A percentile compares a stretch with the other conserved stretches of the same genome.
Conservation (phyloP, 2,329 filamentous ascomycete species). For the Claviceps humidiphila region DNA sequence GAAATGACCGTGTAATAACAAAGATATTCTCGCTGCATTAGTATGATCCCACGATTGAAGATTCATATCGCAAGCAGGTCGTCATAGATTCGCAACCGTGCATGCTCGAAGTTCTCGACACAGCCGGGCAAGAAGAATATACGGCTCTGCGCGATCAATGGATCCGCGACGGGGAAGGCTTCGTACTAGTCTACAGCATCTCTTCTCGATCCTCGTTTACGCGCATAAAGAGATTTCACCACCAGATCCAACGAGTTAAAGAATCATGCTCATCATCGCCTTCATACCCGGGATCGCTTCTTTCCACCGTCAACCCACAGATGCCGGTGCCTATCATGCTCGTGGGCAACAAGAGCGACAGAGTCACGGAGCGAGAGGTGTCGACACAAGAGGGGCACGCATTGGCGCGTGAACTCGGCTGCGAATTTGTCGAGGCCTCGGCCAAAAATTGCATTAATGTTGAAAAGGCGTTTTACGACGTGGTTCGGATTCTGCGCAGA, state of each 20-base stretch:
- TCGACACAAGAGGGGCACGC: conserved; percentile 93
- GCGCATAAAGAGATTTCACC: conserved; percentile 88
- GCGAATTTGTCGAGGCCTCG: conserved; percentile 93
- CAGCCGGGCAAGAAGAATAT: conserved; percentile 96
- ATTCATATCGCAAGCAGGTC: conserved; percentile 78
- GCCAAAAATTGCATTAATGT: conserved; percentile 98
- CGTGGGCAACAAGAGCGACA: conserved; percentile 96
- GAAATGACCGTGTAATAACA: conserved; percentile 1
- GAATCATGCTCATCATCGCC: conserved; percentile 71
- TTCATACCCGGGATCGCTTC: conserved; percentile 62
- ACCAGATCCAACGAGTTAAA: conserved; percentile 94
- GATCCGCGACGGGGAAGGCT: conserved; percentile 96
- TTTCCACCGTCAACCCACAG: conserved; percentile 44
- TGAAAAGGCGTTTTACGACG: conserved; percentile 96
- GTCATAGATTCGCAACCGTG: conserved; percentile 91
- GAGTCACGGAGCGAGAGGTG: conserved; percentile 89
- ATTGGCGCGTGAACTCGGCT: conserved; percentile 79
- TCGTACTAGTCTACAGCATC: conserved; percentile 96
- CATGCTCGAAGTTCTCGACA: conserved; percentile 96
- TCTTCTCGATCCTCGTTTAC: conserved; percentile 91
- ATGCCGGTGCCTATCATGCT: conserved; percentile 88
- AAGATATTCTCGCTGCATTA: conserved; percentile 17
- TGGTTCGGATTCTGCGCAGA: conserved; percentile 77
- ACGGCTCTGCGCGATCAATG: conserved; percentile 93
- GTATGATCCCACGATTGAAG: conserved; percentile 82